Conservation (phyloP, 1,284 basidiomycete genomes). For the Rhodotorula mucilaginosa region DNA sequence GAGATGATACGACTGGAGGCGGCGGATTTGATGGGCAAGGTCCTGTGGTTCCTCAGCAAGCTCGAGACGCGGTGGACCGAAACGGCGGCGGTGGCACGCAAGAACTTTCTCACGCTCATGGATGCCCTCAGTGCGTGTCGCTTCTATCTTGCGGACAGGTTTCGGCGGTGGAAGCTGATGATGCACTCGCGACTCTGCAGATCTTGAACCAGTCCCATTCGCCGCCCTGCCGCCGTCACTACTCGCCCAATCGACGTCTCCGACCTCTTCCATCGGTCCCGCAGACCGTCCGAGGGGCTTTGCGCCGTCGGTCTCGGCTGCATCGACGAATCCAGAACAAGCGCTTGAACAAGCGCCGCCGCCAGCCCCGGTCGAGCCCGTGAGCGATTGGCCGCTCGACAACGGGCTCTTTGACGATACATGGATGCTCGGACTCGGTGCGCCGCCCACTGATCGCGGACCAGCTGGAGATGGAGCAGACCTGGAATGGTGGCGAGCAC, state of each 20-base stretch:
- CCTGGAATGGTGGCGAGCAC: not conserved
- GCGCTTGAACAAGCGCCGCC: not conserved
- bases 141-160: not conserved
- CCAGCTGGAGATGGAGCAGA: not conserved
- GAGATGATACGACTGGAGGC: conserved; percentile 7
- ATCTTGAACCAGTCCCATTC: not conserved
- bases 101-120: conserved; percentile 5
- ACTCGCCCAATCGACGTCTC: not conserved
- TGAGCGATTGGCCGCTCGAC: not conserved
- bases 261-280: not conserved
- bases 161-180: too few relatives aligned
- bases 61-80: not conserved
- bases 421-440: conserved; percentile 1
- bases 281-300: too few relatives aligned
- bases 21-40: conserved; percentile 1
- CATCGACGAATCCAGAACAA: too few relatives aligned
- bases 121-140: conserved; percentile 2
- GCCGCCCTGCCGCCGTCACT: not conserved
- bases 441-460: not conserved
- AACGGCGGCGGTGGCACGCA: not conserved
- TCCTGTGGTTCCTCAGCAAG: conserved; percentile 9
- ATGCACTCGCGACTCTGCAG: too few relatives aligned
- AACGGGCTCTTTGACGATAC: conserved; percentile 3
- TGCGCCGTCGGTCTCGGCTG: too few relatives aligned
- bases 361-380: not conserved